These are phyloP conservation scores for Inonotus hispidus DNA, from an alignment of 1,284 basidiomycete genomes.

Conservation along the genomic window DNA sequence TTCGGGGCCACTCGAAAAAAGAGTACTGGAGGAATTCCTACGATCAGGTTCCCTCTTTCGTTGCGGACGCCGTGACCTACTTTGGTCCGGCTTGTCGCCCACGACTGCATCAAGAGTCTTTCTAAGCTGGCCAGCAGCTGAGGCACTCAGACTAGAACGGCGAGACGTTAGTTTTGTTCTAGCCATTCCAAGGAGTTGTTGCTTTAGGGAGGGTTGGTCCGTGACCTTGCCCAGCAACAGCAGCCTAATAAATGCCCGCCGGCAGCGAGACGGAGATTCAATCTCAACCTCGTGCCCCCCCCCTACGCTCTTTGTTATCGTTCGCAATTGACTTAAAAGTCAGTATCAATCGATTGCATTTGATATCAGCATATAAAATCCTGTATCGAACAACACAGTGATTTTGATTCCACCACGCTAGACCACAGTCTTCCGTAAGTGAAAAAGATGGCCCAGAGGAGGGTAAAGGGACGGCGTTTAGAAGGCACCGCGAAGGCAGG, in stretches of 20 bases:
- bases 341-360: neutral
- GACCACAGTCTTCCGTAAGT: too few relatives aligned
- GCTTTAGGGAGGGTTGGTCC: too few relatives aligned
- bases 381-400: neutral
- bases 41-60: neutral
- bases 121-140: neutral
- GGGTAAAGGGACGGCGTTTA: too few relatives aligned
- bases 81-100: neutral
- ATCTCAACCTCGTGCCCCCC: neutral
- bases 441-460: too few relatives aligned
- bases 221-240: too few relatives aligned
- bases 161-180: constrained; percentile 7
- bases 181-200: neutral
- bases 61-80: neutral
- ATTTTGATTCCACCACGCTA: neutral
- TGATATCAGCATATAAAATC: neutral
- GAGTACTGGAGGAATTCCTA: neutral
- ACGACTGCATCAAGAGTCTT: neutral
- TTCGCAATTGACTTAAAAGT: neutral
- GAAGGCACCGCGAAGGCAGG: neutral
- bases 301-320: neutral
- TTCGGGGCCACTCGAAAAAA: neutral
- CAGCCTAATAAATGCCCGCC: neutral
- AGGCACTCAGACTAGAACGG: neutral
- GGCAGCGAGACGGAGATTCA: neutral